A percentile compares a stretch with the other conserved stretches of the same genome.
Evolutionary conservation across 768 basidiomycete genomes (phyloP).

Genomic region (Termitomyces sp.): DNA sequence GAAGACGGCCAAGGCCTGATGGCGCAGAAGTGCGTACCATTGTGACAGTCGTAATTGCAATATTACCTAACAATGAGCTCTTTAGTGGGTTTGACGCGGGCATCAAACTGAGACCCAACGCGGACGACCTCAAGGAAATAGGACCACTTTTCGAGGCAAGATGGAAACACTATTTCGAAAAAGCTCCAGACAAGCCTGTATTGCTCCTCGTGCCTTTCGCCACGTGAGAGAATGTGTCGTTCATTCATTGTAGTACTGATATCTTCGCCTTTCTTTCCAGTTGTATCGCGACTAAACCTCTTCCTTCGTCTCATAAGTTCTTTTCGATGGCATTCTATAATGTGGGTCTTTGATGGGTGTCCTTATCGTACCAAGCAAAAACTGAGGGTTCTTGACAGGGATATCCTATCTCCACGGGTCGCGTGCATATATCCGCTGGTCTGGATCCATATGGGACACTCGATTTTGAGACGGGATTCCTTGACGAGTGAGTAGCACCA

Average conservation of each 20-base stretch:
- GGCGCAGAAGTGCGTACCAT: conserved; percentile 45
- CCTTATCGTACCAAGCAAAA: neutral
- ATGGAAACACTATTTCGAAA: conserved; percentile 51
- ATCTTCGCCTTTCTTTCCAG: conserved; percentile 2
- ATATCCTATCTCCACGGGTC: conserved; percentile 50
- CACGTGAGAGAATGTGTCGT: conserved; percentile 30
- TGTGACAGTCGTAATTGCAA: too few species aligned
- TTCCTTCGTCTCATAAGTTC: conserved; percentile 22
- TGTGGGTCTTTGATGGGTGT: conserved; percentile 21
- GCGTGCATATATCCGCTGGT: conserved; percentile 46
- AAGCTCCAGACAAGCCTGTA: conserved; percentile 58
- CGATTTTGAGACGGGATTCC: conserved; percentile 44
- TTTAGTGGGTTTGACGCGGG: conserved; percentile 47
- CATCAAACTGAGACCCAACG: conserved; percentile 17
- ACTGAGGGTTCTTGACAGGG: conserved; percentile 23
- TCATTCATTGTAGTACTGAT: neutral
- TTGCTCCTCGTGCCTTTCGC: conserved; percentile 38
- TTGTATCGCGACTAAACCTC: conserved; percentile 14
- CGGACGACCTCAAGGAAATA: conserved; percentile 46
- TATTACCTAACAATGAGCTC: neutral
- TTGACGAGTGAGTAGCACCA: conserved; percentile 36
- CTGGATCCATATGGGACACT: conserved; percentile 39
- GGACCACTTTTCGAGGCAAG: conserved; percentile 45
- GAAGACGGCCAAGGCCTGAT: conserved; percentile 31
- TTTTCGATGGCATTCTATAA: conserved; percentile 19